A percentile compares a stretch with the other conserved stretches of the same genome.
phyloP scores from a whole-genome alignment of 225 moss, liverwort and hornwort species.

The Bryoerythrophyllum caledonicum region DNA sequence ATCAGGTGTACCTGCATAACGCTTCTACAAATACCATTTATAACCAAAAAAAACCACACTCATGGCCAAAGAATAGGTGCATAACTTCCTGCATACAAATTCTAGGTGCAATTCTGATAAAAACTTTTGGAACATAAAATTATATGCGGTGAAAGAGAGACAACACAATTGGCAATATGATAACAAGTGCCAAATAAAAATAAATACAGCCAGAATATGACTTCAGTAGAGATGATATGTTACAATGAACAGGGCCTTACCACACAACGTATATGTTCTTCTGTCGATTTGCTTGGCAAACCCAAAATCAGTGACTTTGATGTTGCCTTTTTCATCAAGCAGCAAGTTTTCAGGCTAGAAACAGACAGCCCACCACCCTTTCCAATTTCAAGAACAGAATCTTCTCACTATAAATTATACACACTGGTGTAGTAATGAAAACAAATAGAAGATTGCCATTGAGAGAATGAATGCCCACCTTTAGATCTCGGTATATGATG shows the following conservation, averaged over 20 bases:
- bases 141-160: too few relatives aligned
- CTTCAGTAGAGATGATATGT: conserved; percentile 27
- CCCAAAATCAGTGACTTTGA: conserved; percentile 95
- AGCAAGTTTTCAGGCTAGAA: conserved; percentile 85
- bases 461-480: conserved; percentile 41
- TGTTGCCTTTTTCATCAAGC: conserved; percentile 85
- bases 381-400: not conserved
- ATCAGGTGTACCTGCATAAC: conserved; percentile 85
- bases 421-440: not conserved
- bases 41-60: conserved; percentile 7
- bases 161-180: too few relatives aligned
- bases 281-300: conserved; percentile 94
- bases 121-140: too few relatives aligned
- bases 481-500: conserved; percentile 92
- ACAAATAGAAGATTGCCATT: not conserved
- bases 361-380: conserved; percentile 16
- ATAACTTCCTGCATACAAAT: too few relatives aligned
- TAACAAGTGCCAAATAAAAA: too few relatives aligned
- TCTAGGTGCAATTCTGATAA: too few relatives aligned
- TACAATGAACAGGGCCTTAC: conserved; percentile 12
- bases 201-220: too few relatives aligned
- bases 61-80: too few relatives aligned
- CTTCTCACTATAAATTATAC: not conserved
- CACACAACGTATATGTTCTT: conserved; percentile 77
- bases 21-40: conserved; percentile 33